Evolutionary conservation across 208 protist species (phyloP), one percentile per base, ranked within the genome.

Genomic region (Leishmania mexicana): DNA sequence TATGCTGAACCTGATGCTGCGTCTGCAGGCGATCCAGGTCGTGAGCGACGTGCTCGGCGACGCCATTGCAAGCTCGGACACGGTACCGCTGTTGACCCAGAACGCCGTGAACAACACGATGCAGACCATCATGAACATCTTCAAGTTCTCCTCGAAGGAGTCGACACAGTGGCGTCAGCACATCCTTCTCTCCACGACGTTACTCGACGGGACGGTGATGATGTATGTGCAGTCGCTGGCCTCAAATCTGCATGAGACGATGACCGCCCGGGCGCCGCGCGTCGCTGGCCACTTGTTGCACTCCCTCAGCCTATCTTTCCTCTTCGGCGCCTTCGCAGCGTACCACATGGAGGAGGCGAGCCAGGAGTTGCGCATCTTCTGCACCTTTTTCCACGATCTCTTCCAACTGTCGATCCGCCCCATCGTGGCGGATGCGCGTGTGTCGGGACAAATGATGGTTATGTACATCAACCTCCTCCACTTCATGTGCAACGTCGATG

Each of bases 51-150:
- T 96, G 38, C 87, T 98, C 73, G 81, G 84, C 70, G 90, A 92
- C 54, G 90, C 93, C 45, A 83, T 97, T 51, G 83, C 87, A 35
- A n/a, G 62, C 1, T 67, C 24, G 38, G 78, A 83, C 4, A 83
- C 62, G 24, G 68, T 83, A 40, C n/a, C 68, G 62, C 58, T 54
- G 38, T 65, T 85, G 21, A 67, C 95, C 35, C 84, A 92, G 78
- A 65, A 68, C 38, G 89, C 89, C 19, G 88, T 92, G 58, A 96
- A 89, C 85, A 94, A 93, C 85, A 93, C 85, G 47, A 98, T 98
- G 96, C 91, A 88, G 67, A 94, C 87, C 78, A 92, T 98, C 80
- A 97, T 97, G 92, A 98, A 98, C 81, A 93, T 98, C 75, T 97
- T 95, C 88, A 93, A 97, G 71, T 98, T 97, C 85, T 89, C 87